A percentile compares a stretch with the other conserved stretches of the same genome.
These are phyloP conservation scores for Hygrocybe coccinea DNA, from an alignment of 768 basidiomycete genomes.

Conservation along the genomic window DNA sequence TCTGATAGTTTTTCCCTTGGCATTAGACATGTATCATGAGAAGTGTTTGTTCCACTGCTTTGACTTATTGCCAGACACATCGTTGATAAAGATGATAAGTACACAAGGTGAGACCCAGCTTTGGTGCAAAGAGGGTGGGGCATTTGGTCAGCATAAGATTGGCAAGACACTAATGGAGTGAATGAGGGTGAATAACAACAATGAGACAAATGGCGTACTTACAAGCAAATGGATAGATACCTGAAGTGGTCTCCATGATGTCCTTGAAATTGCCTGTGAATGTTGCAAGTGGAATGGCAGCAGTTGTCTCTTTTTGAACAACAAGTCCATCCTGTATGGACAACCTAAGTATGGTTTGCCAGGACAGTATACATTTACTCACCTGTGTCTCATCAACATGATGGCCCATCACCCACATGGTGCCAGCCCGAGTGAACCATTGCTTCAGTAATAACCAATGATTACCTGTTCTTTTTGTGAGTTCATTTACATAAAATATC, in stretches of 20 bases:
- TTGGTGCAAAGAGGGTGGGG: slow-evolving; percentile 6
- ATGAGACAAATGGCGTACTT: neutral
- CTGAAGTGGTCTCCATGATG: neutral
- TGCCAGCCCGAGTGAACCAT: neutral
- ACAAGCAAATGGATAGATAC: neutral
- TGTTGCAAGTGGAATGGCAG: neutral
- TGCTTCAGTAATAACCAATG: neutral
- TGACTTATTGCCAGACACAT: slow-evolving; percentile 31
- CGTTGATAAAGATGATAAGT: slow-evolving; percentile 19
- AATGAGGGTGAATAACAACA: no score
- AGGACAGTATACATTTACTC: neutral
- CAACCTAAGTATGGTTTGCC: no score
- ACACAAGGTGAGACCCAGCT: neutral
- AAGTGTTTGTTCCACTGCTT: slow-evolving; percentile 39
- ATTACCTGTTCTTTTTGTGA: neutral
- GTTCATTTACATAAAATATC: slow-evolving; percentile 1
- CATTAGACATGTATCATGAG: slow-evolving; percentile 30
- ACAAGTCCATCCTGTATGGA: neutral
- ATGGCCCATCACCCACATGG: neutral
- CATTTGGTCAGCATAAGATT: slow-evolving; percentile 1
- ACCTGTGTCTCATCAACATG: neutral
- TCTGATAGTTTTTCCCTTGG: slow-evolving; percentile 27
- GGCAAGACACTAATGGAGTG: neutral
- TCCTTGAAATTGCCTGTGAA: neutral
- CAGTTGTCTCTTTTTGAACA: neutral